A percentile compares a stretch with the other conserved stretches of the same genome.
phyloP scores from a whole-genome alignment of 345 rosid species.

The Boechera stricta region DNA sequence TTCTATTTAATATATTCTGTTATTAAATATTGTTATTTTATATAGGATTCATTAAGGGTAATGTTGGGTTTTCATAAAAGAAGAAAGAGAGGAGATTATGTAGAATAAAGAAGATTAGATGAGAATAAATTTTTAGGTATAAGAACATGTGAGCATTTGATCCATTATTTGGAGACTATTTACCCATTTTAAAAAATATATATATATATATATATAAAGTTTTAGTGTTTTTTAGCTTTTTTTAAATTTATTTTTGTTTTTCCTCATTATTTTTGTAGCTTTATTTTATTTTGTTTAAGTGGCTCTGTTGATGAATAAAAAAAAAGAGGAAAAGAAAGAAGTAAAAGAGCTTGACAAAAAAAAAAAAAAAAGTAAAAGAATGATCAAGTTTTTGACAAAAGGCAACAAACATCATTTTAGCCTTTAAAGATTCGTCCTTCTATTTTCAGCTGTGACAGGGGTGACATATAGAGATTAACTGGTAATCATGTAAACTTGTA shows the following conservation, averaged over 20 bases:
- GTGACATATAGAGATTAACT: not conserved
- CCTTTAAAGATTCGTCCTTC: conserved; percentile 7
- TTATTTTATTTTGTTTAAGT: not conserved
- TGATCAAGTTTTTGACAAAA: conserved; percentile 8
- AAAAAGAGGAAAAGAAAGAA: not conserved
- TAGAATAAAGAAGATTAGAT: too few relatives aligned
- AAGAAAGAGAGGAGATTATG: too few relatives aligned
- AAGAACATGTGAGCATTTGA: too few relatives aligned
- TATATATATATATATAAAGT: too few relatives aligned
- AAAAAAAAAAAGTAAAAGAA: not conserved
- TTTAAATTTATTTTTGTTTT: not conserved
- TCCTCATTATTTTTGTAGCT: not conserved
- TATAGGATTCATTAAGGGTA: too few relatives aligned
- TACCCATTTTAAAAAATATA: not conserved
- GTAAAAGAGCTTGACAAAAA: not conserved
- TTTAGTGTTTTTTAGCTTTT: too few relatives aligned
- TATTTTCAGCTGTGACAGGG: not conserved
- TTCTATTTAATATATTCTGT: too few relatives aligned
- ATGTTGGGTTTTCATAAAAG: too few relatives aligned
- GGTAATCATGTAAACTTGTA: conserved; percentile 10
- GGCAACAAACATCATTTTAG: not conserved
- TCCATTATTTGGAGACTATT: conserved; percentile 48
- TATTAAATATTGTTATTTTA: too few relatives aligned
- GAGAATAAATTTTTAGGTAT: too few relatives aligned
- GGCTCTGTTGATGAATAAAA: not conserved